Evolutionary conservation across 2,329 filamentous ascomycete species (phyloP).

Genomic region (Ceratocystis diversiconidia): DNA sequence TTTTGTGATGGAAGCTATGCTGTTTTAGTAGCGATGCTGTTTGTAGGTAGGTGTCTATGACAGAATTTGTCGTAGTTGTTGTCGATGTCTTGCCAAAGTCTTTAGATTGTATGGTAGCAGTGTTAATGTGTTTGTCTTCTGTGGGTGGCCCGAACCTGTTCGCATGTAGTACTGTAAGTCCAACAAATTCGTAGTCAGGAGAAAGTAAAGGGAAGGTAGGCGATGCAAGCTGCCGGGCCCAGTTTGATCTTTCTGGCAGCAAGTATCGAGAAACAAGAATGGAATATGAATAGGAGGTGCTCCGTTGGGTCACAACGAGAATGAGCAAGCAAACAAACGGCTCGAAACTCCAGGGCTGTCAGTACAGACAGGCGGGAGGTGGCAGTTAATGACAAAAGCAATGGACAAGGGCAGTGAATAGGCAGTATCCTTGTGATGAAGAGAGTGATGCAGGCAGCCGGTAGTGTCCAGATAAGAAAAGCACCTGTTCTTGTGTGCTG

Average conservation of each 20-base stretch:
- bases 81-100: neutral
- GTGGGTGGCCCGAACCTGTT: slow-evolving; percentile 35
- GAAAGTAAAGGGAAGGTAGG: neutral
- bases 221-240: neutral
- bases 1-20: neutral
- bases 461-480: neutral
- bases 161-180: slow-evolving; percentile 22
- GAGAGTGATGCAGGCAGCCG: slow-evolving; percentile 2
- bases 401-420: slow-evolving; percentile 4
- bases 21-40: neutral
- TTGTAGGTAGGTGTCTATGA: neutral
- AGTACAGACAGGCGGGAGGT: neutral
- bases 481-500: neutral
- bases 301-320: neutral
- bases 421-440: neutral
- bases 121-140: slow-evolving; percentile 21
- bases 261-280: neutral
- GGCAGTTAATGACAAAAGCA: slow-evolving; percentile 1
- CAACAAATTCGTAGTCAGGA: slow-evolving; percentile 23
- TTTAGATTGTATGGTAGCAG: neutral
- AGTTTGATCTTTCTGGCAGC: neutral
- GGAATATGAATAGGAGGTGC: neutral
- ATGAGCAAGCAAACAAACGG: slow-evolving; percentile 1
- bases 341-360: neutral
- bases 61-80: neutral